Evolutionary conservation across 805 yeast species (phyloP).

Genomic region (Komagataella ulmi): DNA sequence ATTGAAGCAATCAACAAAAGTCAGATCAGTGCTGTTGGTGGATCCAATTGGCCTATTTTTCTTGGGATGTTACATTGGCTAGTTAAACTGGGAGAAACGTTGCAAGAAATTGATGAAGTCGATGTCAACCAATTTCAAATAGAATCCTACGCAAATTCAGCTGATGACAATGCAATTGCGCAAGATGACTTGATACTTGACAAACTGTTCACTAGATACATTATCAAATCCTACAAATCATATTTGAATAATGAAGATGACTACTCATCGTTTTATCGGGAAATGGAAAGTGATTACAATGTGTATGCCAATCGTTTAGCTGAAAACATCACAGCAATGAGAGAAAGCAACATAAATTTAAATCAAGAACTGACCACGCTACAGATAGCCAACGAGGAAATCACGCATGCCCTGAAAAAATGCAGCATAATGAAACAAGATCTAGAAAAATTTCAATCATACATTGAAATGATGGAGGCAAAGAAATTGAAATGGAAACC

Average conservation of each 20-base stretch:
- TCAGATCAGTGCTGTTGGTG: slow-evolving; percentile 85
- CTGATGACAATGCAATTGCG: slow-evolving; percentile 15
- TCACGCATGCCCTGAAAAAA: slow-evolving; percentile 41
- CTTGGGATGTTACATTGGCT: slow-evolving; percentile 80
- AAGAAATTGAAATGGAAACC: slow-evolving; percentile 53
- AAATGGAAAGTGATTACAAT: slow-evolving; percentile 43
- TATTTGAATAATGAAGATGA: slow-evolving; percentile 55
- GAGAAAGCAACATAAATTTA: slow-evolving; percentile 25
- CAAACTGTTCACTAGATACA: slow-evolving; percentile 43
- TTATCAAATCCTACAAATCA: slow-evolving; percentile 51
- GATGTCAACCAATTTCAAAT: slow-evolving; percentile 14
- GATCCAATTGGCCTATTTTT: slow-evolving; percentile 75
- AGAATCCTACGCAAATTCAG: slow-evolving; percentile 2
- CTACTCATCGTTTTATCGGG: slow-evolving; percentile 36
- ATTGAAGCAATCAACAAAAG: slow-evolving; percentile 70
- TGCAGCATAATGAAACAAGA: slow-evolving; percentile 58
- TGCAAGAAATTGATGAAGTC: slow-evolving; percentile 23
- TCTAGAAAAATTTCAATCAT: slow-evolving; percentile 55
- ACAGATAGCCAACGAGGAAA: slow-evolving; percentile 27
- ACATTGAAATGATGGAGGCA: slow-evolving; percentile 52
- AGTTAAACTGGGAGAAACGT: slow-evolving; percentile 36
- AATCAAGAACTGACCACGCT: slow-evolving; percentile 25
- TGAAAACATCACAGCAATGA: slow-evolving; percentile 27
- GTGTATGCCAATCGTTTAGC: slow-evolving; percentile 34
- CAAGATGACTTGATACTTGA: slow-evolving; percentile 20